Conservation (phyloP, 352 stramenopile genomes). For the Phytopythium ostracodes region DNA sequence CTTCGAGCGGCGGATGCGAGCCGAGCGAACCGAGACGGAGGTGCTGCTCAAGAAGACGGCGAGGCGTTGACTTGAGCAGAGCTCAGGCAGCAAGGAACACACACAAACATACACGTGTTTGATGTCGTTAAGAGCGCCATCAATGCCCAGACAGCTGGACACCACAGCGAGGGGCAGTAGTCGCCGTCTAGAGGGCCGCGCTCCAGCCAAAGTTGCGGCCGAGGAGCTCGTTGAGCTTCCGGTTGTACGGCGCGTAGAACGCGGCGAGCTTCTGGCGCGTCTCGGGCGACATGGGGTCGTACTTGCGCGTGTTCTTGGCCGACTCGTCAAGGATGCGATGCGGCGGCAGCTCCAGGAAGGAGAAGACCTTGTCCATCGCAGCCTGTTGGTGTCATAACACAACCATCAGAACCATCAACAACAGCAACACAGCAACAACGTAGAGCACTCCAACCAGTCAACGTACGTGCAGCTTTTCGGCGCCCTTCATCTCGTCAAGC, state of each 20-base stretch:
- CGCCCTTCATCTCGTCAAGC: slow-evolving; percentile 92
- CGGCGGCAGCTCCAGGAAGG: slow-evolving; percentile 80
- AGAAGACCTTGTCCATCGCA: slow-evolving; percentile 83
- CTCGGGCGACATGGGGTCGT: slow-evolving; percentile 58
- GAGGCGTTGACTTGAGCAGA: slow-evolving; percentile 3
- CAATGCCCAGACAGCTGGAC: not conserved
- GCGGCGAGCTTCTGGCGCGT: slow-evolving; percentile 53
- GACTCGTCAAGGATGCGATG: slow-evolving; percentile 75
- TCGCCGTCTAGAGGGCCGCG: not conserved
- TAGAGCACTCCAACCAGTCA: not conserved
- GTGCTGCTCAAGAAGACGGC: slow-evolving; percentile 49
- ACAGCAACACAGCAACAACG: not conserved
- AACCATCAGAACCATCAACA: not conserved
- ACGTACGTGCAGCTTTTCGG: slow-evolving; percentile 55
- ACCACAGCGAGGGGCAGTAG: not conserved
- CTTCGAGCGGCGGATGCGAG: slow-evolving; percentile 37
- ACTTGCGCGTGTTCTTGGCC: slow-evolving; percentile 88
- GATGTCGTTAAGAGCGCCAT: not conserved
- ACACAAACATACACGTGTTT: slow-evolving; percentile 10
- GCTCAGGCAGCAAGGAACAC: not conserved
- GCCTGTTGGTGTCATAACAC: slow-evolving; percentile 18
- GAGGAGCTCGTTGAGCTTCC: slow-evolving; percentile 64
- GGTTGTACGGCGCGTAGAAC: slow-evolving; percentile 86
- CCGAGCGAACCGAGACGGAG: slow-evolving; percentile 60
- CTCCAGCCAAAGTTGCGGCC: slow-evolving; percentile 61